A percentile compares a stretch with the other conserved stretches of the same genome.
phyloP scores from a whole-genome alignment of 2,329 filamentous ascomycete species.

The Stachybotrys echinatus region DNA sequence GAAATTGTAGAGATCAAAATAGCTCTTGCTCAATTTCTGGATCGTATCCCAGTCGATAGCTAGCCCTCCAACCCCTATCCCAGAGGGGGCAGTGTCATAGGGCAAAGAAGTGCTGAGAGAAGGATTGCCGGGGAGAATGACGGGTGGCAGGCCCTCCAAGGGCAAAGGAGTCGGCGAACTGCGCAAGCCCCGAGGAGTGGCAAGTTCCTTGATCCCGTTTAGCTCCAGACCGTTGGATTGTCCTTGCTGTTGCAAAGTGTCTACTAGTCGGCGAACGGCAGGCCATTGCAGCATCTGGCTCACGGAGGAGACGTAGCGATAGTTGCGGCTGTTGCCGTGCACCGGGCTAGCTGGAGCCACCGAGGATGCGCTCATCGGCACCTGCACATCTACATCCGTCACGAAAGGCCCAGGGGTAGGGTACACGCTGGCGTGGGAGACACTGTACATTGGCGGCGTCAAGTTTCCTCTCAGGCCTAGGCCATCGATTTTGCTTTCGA shows the following conservation, averaged over 20 bases:
- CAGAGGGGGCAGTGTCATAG: slow-evolving; percentile 8
- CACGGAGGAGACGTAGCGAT: slow-evolving; percentile 19
- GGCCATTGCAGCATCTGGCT: slow-evolving; percentile 18
- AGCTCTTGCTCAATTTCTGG: slow-evolving; percentile 44
- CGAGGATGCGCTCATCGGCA: slow-evolving; percentile 9
- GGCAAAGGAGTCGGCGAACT: slow-evolving; percentile 13
- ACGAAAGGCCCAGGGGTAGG: slow-evolving; percentile 12
- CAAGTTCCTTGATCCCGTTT: slow-evolving; percentile 7
- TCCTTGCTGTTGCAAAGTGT: not conserved
- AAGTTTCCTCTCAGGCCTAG: slow-evolving; percentile 19
- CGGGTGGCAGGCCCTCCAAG: slow-evolving; percentile 14
- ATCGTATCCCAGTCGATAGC: slow-evolving; percentile 42
- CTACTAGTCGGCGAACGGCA: not conserved
- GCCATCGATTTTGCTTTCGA: slow-evolving; percentile 52
- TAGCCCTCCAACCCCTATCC: slow-evolving; percentile 10
- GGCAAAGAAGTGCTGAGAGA: slow-evolving; percentile 14
- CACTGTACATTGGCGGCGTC: slow-evolving; percentile 11
- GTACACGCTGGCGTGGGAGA: slow-evolving; percentile 14
- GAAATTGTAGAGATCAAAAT: slow-evolving; percentile 56
- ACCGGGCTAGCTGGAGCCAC: slow-evolving; percentile 13
- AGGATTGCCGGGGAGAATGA: slow-evolving; percentile 10
- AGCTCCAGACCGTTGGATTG: not conserved
- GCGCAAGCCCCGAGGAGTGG: slow-evolving; percentile 13
- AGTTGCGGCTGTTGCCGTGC: slow-evolving; percentile 12
- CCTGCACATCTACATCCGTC: slow-evolving; percentile 12